A percentile compares a stretch with the other conserved stretches of the same genome.
Conservation (phyloP, 345 rosid species). For the Citrus trifoliata region DNA sequence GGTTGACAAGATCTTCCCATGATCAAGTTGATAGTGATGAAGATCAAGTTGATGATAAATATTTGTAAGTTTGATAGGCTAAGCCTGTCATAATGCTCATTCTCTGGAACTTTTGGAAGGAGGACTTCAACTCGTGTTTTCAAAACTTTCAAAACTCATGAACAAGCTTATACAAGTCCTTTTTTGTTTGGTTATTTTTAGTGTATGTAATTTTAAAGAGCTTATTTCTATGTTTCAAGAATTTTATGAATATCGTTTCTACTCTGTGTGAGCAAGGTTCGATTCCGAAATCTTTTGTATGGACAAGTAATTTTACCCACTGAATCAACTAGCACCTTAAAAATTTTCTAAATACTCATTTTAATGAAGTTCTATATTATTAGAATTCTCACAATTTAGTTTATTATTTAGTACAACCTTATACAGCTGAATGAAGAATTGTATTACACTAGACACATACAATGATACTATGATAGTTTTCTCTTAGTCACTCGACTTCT, state of each 20-base stretch:
- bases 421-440: too few relatives aligned
- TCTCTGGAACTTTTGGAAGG: not conserved
- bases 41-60: conserved; percentile 23
- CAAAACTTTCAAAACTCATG: not conserved
- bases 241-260: not conserved
- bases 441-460: too few relatives aligned
- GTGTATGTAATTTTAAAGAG: not conserved
- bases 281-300: too few relatives aligned
- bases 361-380: too few relatives aligned
- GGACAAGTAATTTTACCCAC: too few relatives aligned
- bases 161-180: not conserved
- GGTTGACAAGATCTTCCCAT: conserved; percentile 16
- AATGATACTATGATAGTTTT: too few relatives aligned
- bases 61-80: not conserved
- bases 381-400: too few relatives aligned
- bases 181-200: not conserved
- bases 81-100: not conserved
- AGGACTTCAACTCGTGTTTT: not conserved
- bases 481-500: too few relatives aligned
- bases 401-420: too few relatives aligned
- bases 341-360: too few relatives aligned
- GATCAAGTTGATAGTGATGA: conserved; percentile 37
- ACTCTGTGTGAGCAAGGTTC: too few relatives aligned
- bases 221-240: not conserved
- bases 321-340: too few relatives aligned